phyloP scores from a whole-genome alignment of 2,329 filamentous ascomycete genomes.

The Scytalidium lignicola region DNA sequence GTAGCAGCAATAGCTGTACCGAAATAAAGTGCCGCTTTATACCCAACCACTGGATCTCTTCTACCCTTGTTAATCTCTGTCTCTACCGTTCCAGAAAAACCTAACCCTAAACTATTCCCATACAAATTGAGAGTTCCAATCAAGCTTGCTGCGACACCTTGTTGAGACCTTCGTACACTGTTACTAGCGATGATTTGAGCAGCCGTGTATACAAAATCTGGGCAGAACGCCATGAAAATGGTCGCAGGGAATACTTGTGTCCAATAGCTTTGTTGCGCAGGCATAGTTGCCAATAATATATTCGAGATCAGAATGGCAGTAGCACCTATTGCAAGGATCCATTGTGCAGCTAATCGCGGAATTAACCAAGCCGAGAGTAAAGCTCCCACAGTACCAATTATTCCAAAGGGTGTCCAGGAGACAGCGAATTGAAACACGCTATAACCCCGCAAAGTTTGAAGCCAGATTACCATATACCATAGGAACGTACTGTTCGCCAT shows the following conservation, averaged over 20 bases:
- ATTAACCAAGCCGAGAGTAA: constrained; percentile 38
- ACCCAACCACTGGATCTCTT: constrained; percentile 23
- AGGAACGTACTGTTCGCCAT: constrained; percentile 33
- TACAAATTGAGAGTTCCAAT: constrained; percentile 37
- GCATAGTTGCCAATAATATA: constrained; percentile 36
- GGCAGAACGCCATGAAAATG: constrained; percentile 31
- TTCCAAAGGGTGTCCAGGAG: constrained; percentile 35
- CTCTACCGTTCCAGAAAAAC: constrained; percentile 32
- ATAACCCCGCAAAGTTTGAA: constrained; percentile 35
- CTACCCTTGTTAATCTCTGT: constrained; percentile 2
- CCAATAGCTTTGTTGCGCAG: constrained; percentile 37
- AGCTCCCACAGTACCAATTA: constrained; percentile 32
- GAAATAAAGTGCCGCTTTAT: constrained; percentile 35
- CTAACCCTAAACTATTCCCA: constrained; percentile 34
- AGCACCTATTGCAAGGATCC: constrained; percentile 36
- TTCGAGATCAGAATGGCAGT: constrained; percentile 23
- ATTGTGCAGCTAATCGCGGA: constrained; percentile 38
- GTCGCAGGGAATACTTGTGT: constrained; percentile 33
- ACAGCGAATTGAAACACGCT: constrained; percentile 34
- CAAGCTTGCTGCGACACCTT: constrained; percentile 42
- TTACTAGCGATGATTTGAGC: constrained; percentile 33
- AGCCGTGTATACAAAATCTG: constrained; percentile 34
- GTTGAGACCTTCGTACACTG: constrained; percentile 37
- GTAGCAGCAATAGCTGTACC: constrained; percentile 27
- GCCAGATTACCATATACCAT: constrained; percentile 42